phyloP scores from a whole-genome alignment of 495 filamentous ascomycete species.

The Trichoderma gamsii region DNA sequence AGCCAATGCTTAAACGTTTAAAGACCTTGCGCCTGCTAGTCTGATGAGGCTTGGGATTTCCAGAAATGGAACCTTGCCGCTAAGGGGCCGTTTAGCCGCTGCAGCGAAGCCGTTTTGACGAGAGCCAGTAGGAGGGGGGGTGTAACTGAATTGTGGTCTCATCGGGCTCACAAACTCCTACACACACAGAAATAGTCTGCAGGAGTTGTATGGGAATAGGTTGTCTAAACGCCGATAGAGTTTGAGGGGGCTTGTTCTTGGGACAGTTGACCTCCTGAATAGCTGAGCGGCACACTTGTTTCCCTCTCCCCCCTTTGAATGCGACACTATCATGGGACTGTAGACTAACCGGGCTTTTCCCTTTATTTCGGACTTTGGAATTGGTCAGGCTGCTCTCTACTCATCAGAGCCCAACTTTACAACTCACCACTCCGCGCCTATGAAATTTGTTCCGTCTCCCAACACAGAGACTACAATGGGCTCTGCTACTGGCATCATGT shows the following conservation, averaged over 20 bases:
- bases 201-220: not conserved
- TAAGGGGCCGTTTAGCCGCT: not conserved
- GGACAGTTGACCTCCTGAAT: not conserved
- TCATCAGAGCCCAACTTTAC: not conserved
- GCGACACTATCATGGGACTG: not conserved
- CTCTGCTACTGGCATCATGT: conserved; percentile 7
- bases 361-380: not conserved
- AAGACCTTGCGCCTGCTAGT: not conserved
- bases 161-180: not conserved
- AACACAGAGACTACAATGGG: conserved; percentile 17
- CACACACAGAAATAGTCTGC: not conserved
- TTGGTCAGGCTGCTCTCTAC: not conserved
- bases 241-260: not conserved
- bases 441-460: not conserved
- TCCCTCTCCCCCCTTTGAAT: not conserved
- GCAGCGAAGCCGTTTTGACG: conserved; percentile 2
- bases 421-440: not conserved
- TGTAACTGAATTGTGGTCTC: not conserved
- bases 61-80: not conserved
- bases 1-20: conserved; percentile 9
- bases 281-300: not conserved
- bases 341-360: not conserved
- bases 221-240: not conserved
- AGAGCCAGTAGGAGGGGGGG: not conserved
- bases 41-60: not conserved